phyloP scores from a whole-genome alignment of 129 eudicot species.

The Helianthus tuberosus region DNA sequence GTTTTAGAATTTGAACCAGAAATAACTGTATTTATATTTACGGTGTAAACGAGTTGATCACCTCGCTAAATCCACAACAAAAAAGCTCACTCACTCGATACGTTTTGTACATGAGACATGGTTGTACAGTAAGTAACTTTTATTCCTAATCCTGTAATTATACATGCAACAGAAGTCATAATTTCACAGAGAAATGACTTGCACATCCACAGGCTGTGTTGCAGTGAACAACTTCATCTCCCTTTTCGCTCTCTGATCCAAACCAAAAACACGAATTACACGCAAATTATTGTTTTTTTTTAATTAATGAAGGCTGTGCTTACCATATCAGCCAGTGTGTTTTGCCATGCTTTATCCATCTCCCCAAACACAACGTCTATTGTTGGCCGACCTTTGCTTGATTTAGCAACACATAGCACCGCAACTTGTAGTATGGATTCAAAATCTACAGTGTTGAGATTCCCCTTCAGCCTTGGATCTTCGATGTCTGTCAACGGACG shows the following conservation, averaged over 20 bases:
- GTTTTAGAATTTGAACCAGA: not conserved
- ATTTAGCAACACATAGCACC: slow-evolving; percentile 66
- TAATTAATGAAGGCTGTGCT: not conserved
- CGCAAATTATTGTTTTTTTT: not conserved
- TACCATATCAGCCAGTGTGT: slow-evolving; percentile 56
- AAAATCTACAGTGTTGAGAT: slow-evolving; percentile 60
- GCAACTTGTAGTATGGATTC: slow-evolving; percentile 72
- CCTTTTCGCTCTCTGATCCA: slow-evolving; percentile 40
- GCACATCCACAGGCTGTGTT: slow-evolving; percentile 40
- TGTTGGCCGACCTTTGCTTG: slow-evolving; percentile 71
- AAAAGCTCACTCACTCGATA: slow-evolving; percentile 8
- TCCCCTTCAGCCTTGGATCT: slow-evolving; percentile 61
- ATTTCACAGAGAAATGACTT: slow-evolving; percentile 39
- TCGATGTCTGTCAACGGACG: slow-evolving; percentile 67
- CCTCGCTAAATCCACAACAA: not conserved
- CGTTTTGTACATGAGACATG: slow-evolving; percentile 25
- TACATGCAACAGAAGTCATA: slow-evolving; percentile 4
- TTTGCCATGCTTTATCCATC: slow-evolving; percentile 74
- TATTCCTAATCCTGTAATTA: slow-evolving; percentile 9
- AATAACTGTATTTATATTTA: not conserved
- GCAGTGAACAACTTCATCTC: slow-evolving; percentile 43
- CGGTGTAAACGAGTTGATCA: too few species aligned
- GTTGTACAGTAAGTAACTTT: not conserved
- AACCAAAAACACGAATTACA: slow-evolving; percentile 7
- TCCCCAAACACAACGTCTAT: slow-evolving; percentile 61